Evolutionary conservation across 371 early-diverging fungal species (phyloP), one percentile per base, ranked within the genome.

Genomic region (Apophysomyces trapeziformis): DNA sequence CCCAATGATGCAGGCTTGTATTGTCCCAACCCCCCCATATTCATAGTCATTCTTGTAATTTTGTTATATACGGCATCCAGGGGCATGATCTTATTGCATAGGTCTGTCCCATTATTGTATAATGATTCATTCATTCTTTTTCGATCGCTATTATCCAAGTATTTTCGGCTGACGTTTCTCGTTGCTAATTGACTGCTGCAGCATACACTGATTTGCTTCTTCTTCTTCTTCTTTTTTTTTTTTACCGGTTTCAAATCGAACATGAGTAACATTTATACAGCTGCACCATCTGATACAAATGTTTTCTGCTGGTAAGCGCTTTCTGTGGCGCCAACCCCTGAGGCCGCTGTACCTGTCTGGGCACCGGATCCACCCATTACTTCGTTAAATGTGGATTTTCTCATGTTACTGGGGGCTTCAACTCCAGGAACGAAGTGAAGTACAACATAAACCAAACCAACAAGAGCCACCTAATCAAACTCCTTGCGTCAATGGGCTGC

Each of bases 351-450:
- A 41, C 47, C n/a, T 50, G 21, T 13, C 11, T 26, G n/a, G 13
- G 57, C 38, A 18, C 38, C 47, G n/a, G 38, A 37, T 37, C 37
- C 46, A 9, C 60, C 60, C 12, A 66, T 59, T 1, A 60, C 12
- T 54, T 66, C 60, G 14, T 66, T 45, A 41, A 56, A 59, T 13
- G 66, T 43, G 9, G 37, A 13, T 18, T 50, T n/a, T 54, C 41
- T 46, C 66, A 66, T 66, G 50, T 66, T 66, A 45, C 54, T 59
- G 18, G 66, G 66, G 13, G 56, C 39, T 16, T 46, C 57, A 8
- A 66, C 54, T 18, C 38, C 60, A 37, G 66, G 66, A 7, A 66
- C 38, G 26, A 66, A 66, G 39, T 66, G 66, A 21, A 59, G 56
- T 7, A 66, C 38, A 9, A 39, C 12, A 36, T 47, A 66, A n/a